phyloP scores from a whole-genome alignment of 2,329 filamentous ascomycete species.

The Paecilomyces niveus region DNA sequence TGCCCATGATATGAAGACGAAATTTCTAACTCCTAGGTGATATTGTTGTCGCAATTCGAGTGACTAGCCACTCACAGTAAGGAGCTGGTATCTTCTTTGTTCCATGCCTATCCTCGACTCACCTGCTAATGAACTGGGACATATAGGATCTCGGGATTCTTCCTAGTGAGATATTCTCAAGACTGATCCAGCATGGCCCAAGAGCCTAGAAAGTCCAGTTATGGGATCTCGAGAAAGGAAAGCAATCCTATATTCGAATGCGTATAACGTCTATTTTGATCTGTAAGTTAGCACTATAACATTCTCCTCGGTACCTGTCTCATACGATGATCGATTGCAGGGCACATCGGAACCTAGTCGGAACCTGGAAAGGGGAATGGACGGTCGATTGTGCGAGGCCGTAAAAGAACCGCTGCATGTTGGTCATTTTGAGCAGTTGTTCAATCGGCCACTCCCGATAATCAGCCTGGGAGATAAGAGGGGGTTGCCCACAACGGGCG shows the following conservation, averaged over 20 bases:
- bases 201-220: not conserved
- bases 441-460: not conserved
- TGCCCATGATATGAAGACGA: slow-evolving; percentile 2
- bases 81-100: not conserved
- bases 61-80: not conserved
- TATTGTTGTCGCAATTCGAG: not conserved
- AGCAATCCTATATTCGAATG: not conserved
- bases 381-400: not conserved
- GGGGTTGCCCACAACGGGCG: not conserved
- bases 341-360: not conserved
- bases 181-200: not conserved
- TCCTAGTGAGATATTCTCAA: not conserved
- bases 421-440: not conserved
- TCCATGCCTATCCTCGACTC: not conserved
- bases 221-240: not conserved
- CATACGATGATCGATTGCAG: not conserved
- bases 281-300: not conserved
- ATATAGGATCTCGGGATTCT: not conserved
- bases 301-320: not conserved
- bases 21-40: not conserved
- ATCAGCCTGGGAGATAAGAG: not conserved
- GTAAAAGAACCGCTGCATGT: not conserved
- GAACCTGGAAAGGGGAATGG: not conserved
- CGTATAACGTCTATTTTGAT: not conserved
- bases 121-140: not conserved